Percentiles rank a stretch among this genome's conserved stretches.
phyloP scores from a whole-genome alignment of 352 stramenopile species.

The Blastocystis sp. region DNA sequence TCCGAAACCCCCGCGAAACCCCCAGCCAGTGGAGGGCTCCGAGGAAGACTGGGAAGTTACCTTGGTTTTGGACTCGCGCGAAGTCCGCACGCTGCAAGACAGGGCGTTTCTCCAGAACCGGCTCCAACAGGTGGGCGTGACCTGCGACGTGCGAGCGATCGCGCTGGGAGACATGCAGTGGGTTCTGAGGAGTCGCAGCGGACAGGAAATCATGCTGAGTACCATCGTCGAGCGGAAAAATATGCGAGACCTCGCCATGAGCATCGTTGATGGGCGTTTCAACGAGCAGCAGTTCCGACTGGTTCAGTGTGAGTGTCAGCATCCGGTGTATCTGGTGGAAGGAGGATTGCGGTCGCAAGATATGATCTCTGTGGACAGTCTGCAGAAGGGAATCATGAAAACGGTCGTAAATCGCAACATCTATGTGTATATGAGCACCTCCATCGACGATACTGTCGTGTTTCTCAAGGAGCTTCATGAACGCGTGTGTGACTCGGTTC shows the following conservation, averaged over 20 bases:
- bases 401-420: conserved; percentile 22
- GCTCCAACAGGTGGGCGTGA: conserved; percentile 58
- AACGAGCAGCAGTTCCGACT: conserved; percentile 61
- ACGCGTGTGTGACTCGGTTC: neutral
- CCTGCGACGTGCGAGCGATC: conserved; percentile 59
- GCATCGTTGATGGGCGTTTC: conserved; percentile 62
- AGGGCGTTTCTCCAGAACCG: conserved; percentile 41
- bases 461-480: conserved; percentile 32
- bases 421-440: conserved; percentile 50
- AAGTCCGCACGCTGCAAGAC: conserved; percentile 52
- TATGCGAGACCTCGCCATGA: conserved; percentile 59
- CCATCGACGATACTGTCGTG: conserved; percentile 53
- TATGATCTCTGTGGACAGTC: neutral
- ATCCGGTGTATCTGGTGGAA: conserved; percentile 61
- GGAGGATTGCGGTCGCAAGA: conserved; percentile 42
- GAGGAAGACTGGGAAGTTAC: conserved; percentile 55
- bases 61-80: conserved; percentile 46
- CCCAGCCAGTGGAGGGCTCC: neutral
- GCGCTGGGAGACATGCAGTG: conserved; percentile 61
- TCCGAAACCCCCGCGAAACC: neutral
- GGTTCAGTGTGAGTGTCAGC: conserved; percentile 56
- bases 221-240: conserved; percentile 62
- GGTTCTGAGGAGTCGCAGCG: conserved; percentile 38
- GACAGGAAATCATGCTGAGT: conserved; percentile 59
- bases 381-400: conserved; percentile 3